phyloP scores from a whole-genome alignment of 2,329 filamentous ascomycete genomes.

The Botrytis paeoniae region DNA sequence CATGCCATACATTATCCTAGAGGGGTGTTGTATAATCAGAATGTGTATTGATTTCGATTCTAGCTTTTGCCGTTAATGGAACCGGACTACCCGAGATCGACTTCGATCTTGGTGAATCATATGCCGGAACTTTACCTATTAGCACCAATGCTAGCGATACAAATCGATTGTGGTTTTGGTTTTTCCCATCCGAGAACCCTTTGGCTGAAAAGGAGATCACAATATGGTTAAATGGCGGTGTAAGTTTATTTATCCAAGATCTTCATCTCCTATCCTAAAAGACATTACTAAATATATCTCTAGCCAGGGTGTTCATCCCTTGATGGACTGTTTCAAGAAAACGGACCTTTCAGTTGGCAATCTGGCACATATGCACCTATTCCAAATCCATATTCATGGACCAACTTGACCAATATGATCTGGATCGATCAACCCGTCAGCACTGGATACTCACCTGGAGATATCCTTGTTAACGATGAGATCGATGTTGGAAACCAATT shows the following conservation, averaged over 20 bases:
- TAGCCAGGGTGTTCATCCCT: slow-evolving; percentile 85
- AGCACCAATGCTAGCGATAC: slow-evolving; percentile 45
- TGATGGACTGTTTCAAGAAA: slow-evolving; percentile 76
- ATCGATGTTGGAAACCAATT: slow-evolving; percentile 55
- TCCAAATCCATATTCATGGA: slow-evolving; percentile 34
- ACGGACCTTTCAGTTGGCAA: slow-evolving; percentile 35
- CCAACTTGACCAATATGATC: slow-evolving; percentile 34
- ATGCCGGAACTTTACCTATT: slow-evolving; percentile 49
- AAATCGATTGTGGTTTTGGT: slow-evolving; percentile 53
- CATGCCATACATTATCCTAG: neutral
- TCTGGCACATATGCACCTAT: slow-evolving; percentile 32
- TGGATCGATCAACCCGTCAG: slow-evolving; percentile 36
- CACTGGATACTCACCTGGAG: slow-evolving; percentile 54
- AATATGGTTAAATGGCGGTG: slow-evolving; percentile 86
- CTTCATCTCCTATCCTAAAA: no score
- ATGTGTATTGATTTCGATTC: slow-evolving; percentile 2
- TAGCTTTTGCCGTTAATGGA: slow-evolving; percentile 36
- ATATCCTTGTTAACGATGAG: slow-evolving; percentile 49
- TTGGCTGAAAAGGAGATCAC: slow-evolving; percentile 48
- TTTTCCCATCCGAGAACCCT: slow-evolving; percentile 51
- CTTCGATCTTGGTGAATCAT: slow-evolving; percentile 37
- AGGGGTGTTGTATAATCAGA: neutral
- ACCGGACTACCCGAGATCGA: slow-evolving; percentile 33
- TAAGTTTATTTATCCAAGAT: slow-evolving; percentile 38
- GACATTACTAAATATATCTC: neutral